Evolutionary conservation across 2,329 filamentous ascomycete genomes (phyloP), one percentile per base, ranked within the genome.

Genomic region (Botrytis byssoidea): DNA sequence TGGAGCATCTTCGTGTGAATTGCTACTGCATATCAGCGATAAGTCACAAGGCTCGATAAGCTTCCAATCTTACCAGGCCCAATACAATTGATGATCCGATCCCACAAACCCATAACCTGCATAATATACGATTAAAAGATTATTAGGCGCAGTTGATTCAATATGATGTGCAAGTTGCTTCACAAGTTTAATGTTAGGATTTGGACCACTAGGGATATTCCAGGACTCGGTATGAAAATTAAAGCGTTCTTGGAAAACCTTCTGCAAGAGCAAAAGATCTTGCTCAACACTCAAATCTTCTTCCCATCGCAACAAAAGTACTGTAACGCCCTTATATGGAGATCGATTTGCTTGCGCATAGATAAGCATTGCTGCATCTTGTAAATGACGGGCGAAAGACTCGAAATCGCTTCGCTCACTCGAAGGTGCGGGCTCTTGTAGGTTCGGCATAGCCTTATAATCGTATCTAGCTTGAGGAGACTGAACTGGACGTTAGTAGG

Each of bases 361-460:
- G 77, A 91, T 90, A 78, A 90, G 84, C 86, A 90, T 90, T 76
- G 89, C 89, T 68, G 89, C 89, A 85, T 91, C 89, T 80, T 91
- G 89, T 63, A 91, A 85, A 82, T 91, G 89, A 65, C 89, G 86
- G 74, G 89, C 89, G 79, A 91, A 91, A 71, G 88, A 86, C 81
- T 91, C 89, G 82, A 91, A 91, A 78, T 91, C 89, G 82, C 77
- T 79, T 70, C 80, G 78, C 74, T 82, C 81, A 66, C 79, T 77
- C 74, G 80, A 78, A 69, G 80, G 79, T 46, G 77, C 77, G 10
- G 77, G 76, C 74, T 81, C 79, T 76, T 78, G 77, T 60, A 77
- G 74, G 70, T 78, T 77, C 32, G 78, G 77, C 61, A 78, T 76
- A 66, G 78, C 70, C 72, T 81, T 78, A 73, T 81, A 80, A 75